phyloP scores from a whole-genome alignment of 257 asterid species.

The Sherardia arvensis region DNA sequence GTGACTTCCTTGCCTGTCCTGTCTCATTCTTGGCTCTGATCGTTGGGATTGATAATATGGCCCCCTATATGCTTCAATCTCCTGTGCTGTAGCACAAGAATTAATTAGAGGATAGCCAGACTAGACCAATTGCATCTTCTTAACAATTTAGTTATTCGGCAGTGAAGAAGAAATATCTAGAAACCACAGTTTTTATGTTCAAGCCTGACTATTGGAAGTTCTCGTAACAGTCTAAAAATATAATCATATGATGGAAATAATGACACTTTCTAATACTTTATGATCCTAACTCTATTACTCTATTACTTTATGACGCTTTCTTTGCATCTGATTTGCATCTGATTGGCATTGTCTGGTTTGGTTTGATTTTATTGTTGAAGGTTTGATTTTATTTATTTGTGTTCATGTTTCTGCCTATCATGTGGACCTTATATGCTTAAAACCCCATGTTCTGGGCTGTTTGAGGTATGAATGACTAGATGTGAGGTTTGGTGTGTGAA shows the following conservation, averaged over 20 bases:
- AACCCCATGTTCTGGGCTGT: no score
- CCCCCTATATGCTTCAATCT: conserved; percentile 60
- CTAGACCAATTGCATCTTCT: background rate
- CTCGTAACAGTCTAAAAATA: background rate
- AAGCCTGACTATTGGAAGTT: background rate
- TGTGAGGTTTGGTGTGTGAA: no score
- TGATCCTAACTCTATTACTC: no score
- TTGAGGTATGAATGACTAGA: no score
- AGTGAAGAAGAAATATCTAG: background rate
- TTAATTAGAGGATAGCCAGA: conserved; percentile 8
- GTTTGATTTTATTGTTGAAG: no score
- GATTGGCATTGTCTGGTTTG: no score
- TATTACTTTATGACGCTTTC: no score
- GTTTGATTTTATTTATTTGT: no score
- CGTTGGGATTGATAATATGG: conserved; percentile 74
- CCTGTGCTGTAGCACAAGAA: conserved; percentile 45
- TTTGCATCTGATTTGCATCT: no score
- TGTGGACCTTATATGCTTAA: no score
- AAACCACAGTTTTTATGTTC: background rate
- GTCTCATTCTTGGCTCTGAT: conserved; percentile 47
- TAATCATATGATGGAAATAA: background rate
- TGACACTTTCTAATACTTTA: background rate
- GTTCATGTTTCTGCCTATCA: no score
- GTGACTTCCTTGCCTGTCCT: conserved; percentile 61
- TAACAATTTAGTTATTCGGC: no score